A percentile compares a stretch with the other conserved stretches of the same genome.
Evolutionary conservation across 768 basidiomycete genomes (phyloP).

Genomic region (Mrakia gelida): DNA sequence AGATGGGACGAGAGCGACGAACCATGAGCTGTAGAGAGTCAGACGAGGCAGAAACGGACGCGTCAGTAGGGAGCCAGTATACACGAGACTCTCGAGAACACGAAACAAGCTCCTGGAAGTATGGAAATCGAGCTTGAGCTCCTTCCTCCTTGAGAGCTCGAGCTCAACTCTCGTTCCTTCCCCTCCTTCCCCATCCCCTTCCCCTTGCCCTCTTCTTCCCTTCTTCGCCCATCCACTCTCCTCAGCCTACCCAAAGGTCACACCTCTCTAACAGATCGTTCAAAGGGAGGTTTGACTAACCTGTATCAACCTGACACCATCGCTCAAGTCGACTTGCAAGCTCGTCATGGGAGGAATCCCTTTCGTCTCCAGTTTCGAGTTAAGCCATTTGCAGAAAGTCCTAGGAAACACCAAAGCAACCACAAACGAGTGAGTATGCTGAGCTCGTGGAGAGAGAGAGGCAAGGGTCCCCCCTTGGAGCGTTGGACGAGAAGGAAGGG

Average conservation of each 20-base stretch:
- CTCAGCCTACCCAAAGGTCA: no score
- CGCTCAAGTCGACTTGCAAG: slow-evolving; percentile 82
- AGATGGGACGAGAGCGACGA: background rate
- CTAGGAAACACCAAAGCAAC: background rate
- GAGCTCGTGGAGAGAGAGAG: no score
- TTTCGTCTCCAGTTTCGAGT: slow-evolving; percentile 83
- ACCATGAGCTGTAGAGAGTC: slow-evolving; percentile 15
- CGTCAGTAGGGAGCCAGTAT: background rate
- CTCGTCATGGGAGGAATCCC: slow-evolving; percentile 84
- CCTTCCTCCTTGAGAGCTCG: background rate
- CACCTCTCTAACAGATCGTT: no score
- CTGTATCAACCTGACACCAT: slow-evolving; percentile 92
- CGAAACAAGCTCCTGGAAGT: background rate
- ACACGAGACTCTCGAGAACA: no score
- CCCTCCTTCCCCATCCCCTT: background rate
- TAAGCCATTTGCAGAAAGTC: slow-evolving; percentile 54
- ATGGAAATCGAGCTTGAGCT: background rate
- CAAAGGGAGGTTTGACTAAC: slow-evolving; percentile 52
- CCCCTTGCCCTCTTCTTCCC: background rate
- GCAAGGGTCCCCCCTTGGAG: background rate
- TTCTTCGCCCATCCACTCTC: no score
- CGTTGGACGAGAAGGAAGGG: background rate
- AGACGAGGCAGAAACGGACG: no score
- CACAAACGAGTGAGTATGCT: background rate
- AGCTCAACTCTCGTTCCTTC: background rate